Percentiles rank a stretch among this genome's conserved stretches.
These are phyloP conservation scores for Debaryomycetaceae sp. DNA, from an alignment of 1,139 yeast genomes.

Conservation along the genomic window DNA sequence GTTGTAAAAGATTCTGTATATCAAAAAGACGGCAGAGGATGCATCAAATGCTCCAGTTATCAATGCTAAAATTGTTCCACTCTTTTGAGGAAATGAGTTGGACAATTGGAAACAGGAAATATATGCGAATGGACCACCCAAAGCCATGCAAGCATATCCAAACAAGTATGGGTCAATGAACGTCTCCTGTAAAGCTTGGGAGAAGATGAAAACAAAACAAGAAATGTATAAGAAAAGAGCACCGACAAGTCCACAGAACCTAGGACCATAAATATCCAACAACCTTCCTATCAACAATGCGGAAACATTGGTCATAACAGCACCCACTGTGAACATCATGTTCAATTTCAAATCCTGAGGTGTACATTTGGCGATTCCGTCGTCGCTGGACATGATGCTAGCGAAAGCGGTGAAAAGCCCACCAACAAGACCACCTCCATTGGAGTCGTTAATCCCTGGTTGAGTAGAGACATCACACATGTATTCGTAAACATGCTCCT, in stretches of 20 bases:
- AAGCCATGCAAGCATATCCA: slow-evolving; percentile 40
- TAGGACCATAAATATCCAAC: slow-evolving; percentile 42
- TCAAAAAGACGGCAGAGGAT: slow-evolving; percentile 42
- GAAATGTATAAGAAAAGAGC: slow-evolving; percentile 36
- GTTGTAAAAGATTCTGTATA: slow-evolving; percentile 31
- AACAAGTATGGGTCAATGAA: slow-evolving; percentile 37
- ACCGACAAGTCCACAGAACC: slow-evolving; percentile 42
- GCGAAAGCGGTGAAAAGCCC: slow-evolving; percentile 7
- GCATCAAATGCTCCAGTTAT: slow-evolving; percentile 48
- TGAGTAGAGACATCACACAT: slow-evolving; percentile 25
- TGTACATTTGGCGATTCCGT: slow-evolving; percentile 29
- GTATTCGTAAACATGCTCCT: slow-evolving; percentile 37
- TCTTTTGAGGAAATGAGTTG: slow-evolving; percentile 38
- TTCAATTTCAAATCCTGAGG: slow-evolving; percentile 43
- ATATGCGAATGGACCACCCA: slow-evolving; percentile 47
- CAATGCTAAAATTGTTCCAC: slow-evolving; percentile 42
- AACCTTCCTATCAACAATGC: slow-evolving; percentile 40
- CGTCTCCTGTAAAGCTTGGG: slow-evolving; percentile 15
- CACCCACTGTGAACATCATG: slow-evolving; percentile 46
- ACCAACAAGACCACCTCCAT: neutral
- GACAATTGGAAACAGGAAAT: slow-evolving; percentile 46
- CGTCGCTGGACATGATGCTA: slow-evolving; percentile 9
- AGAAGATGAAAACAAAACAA: slow-evolving; percentile 35
- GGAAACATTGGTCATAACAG: slow-evolving; percentile 42
- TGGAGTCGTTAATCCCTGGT: neutral